These are phyloP conservation scores for Gomphus sp. DNA, from an alignment of 1,284 basidiomycete species.

Conservation along the genomic window DNA sequence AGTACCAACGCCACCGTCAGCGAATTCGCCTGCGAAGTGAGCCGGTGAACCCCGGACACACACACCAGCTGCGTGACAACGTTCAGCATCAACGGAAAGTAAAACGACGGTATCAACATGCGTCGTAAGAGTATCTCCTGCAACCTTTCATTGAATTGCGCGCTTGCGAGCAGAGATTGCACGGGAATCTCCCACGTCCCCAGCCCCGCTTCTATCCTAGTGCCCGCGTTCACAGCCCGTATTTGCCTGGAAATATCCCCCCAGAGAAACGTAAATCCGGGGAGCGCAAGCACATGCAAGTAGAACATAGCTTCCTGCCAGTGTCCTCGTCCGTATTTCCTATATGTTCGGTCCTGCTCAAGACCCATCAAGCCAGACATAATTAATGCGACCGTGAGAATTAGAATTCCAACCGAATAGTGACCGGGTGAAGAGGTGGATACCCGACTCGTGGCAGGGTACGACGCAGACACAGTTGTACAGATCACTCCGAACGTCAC, in stretches of 20 bases:
- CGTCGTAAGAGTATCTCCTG: background rate
- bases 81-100: slow-evolving; percentile 65
- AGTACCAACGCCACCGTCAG: slow-evolving; percentile 84
- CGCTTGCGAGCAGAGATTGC: background rate
- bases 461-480: slow-evolving; percentile 68
- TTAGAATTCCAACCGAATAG: slow-evolving; percentile 65
- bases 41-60: slow-evolving; percentile 82
- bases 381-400: slow-evolving; percentile 71
- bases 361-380: slow-evolving; percentile 80
- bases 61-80: slow-evolving; percentile 83
- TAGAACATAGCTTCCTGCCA: slow-evolving; percentile 96
- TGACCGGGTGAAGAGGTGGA: slow-evolving; percentile 12
- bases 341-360: slow-evolving; percentile 78
- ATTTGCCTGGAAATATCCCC: slow-evolving; percentile 45
- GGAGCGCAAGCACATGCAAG: slow-evolving; percentile 65
- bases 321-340: slow-evolving; percentile 44
- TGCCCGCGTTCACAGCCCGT: slow-evolving; percentile 32
- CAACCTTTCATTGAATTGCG: background rate
- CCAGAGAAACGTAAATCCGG: slow-evolving; percentile 57
- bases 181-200: background rate
- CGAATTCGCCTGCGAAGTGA: slow-evolving; percentile 71
- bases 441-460: slow-evolving; percentile 23
- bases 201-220: slow-evolving; percentile 18
- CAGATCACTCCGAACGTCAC: slow-evolving; percentile 79
- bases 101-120: slow-evolving; percentile 48